These are phyloP conservation scores for Fraxinus floribunda DNA, from an alignment of 305 asterid genomes.

Conservation along the genomic window DNA sequence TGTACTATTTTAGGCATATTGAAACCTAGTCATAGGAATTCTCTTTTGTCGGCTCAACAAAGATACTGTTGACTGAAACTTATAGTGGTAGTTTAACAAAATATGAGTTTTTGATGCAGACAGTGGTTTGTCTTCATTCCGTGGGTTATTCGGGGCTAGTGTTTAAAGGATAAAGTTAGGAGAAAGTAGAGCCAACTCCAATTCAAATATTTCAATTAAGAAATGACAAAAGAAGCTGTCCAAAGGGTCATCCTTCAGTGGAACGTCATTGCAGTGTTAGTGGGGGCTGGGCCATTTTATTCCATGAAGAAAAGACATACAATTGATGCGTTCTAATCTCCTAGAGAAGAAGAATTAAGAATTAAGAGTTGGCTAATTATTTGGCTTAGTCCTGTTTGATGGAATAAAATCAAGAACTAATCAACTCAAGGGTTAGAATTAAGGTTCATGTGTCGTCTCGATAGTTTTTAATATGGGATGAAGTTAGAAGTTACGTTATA, in stretches of 20 bases:
- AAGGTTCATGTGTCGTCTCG: not conserved
- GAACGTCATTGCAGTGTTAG: not conserved
- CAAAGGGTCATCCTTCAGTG: slow-evolving; percentile 10
- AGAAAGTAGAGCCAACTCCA: not conserved
- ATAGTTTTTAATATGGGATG: not conserved
- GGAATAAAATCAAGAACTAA: not conserved
- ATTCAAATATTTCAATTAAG: not conserved
- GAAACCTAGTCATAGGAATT: not conserved
- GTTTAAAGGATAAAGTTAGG: not conserved
- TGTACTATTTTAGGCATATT: not conserved
- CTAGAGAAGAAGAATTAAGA: not conserved
- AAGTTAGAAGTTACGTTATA: not conserved
- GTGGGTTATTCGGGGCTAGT: no score
- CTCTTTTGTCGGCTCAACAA: not conserved
- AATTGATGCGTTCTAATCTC: not conserved
- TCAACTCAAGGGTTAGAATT: not conserved
- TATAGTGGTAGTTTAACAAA: slow-evolving; percentile 17
- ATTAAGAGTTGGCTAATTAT: no score
- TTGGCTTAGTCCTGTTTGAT: not conserved
- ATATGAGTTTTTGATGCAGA: slow-evolving; percentile 11
- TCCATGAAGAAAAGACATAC: not conserved
- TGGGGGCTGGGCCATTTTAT: not conserved
- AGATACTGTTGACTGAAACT: slow-evolving; percentile 18
- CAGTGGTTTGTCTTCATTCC: not conserved
- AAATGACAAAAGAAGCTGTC: slow-evolving; percentile 27